Conservation (phyloP, 495 filamentous ascomycete genomes). For the Tricharina praecox region DNA sequence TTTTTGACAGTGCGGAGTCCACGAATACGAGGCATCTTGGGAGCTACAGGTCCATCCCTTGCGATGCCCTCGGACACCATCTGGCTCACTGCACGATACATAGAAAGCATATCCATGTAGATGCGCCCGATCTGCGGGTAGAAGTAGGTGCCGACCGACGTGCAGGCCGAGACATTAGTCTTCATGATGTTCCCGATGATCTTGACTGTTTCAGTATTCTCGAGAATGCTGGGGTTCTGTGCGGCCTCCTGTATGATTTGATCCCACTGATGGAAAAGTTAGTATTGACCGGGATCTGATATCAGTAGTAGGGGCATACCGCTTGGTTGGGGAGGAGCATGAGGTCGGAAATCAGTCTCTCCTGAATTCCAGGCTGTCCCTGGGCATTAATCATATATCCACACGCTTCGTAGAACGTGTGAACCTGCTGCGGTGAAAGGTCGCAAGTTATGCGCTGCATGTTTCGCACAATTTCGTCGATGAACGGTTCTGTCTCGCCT, state of each 20-base stretch:
- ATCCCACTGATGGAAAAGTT: slow-evolving; percentile 47
- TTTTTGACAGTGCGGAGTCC: slow-evolving; percentile 97
- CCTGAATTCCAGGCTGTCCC: slow-evolving; percentile 78
- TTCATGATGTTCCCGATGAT: slow-evolving; percentile 99
- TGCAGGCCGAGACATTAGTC: slow-evolving; percentile 94
- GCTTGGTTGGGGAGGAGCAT: slow-evolving; percentile 87
- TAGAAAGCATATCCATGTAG: slow-evolving; percentile 95
- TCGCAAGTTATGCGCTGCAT: slow-evolving; percentile 91
- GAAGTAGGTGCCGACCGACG: slow-evolving; percentile 90
- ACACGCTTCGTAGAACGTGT: slow-evolving; percentile 98
- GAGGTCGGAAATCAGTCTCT: slow-evolving; percentile 74
- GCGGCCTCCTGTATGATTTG: slow-evolving; percentile 75
- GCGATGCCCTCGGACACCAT: slow-evolving; percentile 85
- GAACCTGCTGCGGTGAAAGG: slow-evolving; percentile 86
- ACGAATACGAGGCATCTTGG: slow-evolving; percentile 89
- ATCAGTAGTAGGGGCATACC: slow-evolving; percentile 25
- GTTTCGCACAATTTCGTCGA: slow-evolving; percentile 93
- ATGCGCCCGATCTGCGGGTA: slow-evolving; percentile 97
- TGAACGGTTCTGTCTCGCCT: slow-evolving; percentile 87
- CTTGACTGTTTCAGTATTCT: slow-evolving; percentile 89
- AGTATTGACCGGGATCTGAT: too few relatives aligned
- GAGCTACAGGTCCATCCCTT: slow-evolving; percentile 77
- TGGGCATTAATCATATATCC: slow-evolving; percentile 98
- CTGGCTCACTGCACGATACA: slow-evolving; percentile 92
- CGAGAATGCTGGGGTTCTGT: slow-evolving; percentile 60